Evolutionary conservation across 495 filamentous ascomycete genomes (phyloP).

Genomic region (Daldinia caldariorum): DNA sequence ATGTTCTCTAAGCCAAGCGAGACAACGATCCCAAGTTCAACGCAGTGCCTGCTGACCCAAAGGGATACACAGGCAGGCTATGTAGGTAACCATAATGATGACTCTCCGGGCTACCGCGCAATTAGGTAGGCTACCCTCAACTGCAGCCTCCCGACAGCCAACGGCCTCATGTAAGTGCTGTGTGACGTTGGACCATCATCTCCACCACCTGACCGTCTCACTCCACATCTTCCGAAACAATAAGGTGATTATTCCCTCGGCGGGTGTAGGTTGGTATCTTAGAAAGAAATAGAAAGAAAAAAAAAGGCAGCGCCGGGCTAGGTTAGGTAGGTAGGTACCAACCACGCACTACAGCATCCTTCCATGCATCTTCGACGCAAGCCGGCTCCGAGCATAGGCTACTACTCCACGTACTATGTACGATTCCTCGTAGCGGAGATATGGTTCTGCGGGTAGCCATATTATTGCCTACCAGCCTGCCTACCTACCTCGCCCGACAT

Average conservation of each 20-base stretch:
- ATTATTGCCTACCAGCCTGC: neutral
- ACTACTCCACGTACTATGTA: conserved; percentile 2
- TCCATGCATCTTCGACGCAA: conserved; percentile 41
- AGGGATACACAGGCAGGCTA: neutral
- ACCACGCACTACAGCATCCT: conserved; percentile 20
- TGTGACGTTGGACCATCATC: conserved; percentile 19
- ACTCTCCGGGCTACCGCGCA: conserved; percentile 18
- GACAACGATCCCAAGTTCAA: neutral
- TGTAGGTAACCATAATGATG: neutral
- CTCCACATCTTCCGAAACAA: conserved; percentile 39
- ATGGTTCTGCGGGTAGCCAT: conserved; percentile 28
- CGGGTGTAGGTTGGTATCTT: neutral
- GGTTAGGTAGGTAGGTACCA: neutral
- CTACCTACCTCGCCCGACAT: conserved; percentile 1
- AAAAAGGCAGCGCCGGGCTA: too few species aligned
- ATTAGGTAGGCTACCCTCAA: neutral
- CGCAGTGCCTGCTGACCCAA: neutral
- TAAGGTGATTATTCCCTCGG: conserved; percentile 14
- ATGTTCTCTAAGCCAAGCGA: too few species aligned
- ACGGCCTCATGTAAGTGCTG: conserved; percentile 29
- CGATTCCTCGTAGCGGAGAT: conserved; percentile 27
- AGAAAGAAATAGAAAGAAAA: neutral
- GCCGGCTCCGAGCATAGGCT: conserved; percentile 9
- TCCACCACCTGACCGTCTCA: conserved; percentile 8
- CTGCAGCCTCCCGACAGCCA: conserved; percentile 31